These are phyloP conservation scores for Planoprotostelium fungivorum DNA, from an alignment of 78 protist species.

Conservation along the genomic window DNA sequence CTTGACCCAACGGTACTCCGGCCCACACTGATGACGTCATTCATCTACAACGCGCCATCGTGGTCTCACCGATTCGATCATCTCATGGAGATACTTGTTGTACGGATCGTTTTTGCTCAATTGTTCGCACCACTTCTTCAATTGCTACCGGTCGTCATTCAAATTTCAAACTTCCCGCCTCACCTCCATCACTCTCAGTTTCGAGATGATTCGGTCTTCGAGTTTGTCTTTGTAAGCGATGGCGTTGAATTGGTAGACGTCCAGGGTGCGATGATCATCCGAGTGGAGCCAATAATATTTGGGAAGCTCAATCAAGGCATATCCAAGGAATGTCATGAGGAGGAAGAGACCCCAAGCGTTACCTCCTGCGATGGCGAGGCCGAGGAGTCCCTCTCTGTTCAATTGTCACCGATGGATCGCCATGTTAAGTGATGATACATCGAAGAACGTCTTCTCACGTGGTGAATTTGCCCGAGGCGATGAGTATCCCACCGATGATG, in stretches of 20 bases:
- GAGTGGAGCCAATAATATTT: not conserved
- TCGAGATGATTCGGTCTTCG: not conserved
- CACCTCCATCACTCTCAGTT: not conserved
- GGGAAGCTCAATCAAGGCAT: not conserved
- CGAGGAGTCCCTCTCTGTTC: not conserved
- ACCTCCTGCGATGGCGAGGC: not conserved
- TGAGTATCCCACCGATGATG: no score
- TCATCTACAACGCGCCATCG: not conserved
- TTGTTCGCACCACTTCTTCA: not conserved
- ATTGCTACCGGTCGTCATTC: not conserved
- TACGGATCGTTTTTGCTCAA: not conserved
- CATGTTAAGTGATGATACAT: no score
- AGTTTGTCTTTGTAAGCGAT: not conserved
- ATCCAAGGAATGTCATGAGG: not conserved
- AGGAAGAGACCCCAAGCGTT: not conserved
- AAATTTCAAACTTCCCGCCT: not conserved
- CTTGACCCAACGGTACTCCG: not conserved
- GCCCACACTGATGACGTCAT: not conserved
- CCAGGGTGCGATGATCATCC: not conserved
- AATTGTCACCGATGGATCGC: no score
- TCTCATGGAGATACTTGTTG: not conserved
- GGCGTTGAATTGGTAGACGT: not conserved
- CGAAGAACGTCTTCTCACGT: no score
- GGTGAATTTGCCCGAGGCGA: no score
- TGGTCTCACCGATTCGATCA: not conserved